These are phyloP conservation scores for Phaeotremella fagi DNA, from an alignment of 768 basidiomycete species.

Conservation along the genomic window DNA sequence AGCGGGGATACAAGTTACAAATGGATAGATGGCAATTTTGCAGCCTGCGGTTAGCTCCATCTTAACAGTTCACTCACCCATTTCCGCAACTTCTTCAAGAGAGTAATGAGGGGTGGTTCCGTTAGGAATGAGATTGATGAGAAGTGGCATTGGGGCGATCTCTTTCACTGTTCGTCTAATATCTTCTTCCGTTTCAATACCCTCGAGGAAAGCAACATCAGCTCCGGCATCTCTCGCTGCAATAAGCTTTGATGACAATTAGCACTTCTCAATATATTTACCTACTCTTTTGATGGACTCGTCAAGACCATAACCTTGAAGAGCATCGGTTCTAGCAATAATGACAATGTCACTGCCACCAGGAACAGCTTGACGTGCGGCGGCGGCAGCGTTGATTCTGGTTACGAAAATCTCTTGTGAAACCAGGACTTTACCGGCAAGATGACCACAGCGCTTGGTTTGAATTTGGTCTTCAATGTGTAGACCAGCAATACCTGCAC, in stretches of 20 bases:
- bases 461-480: constrained; percentile 81
- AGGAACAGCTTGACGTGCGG: constrained; percentile 57
- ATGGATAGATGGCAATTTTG: constrained; percentile 74
- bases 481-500: constrained; percentile 66
- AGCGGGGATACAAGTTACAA: constrained; percentile 70
- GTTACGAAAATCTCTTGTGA: constrained; percentile 59
- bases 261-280: no score
- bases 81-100: constrained; percentile 60
- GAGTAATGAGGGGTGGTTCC: constrained; percentile 73
- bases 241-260: no score
- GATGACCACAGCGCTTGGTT: constrained; percentile 73
- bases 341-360: constrained; percentile 58
- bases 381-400: constrained; percentile 66
- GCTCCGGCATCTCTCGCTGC: constrained; percentile 69
- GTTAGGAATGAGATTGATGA: constrained; percentile 74
- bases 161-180: constrained; percentile 62
- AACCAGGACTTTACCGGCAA: constrained; percentile 76
- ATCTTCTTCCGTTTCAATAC: constrained; percentile 64
- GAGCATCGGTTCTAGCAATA: constrained; percentile 71
- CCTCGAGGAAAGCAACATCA: constrained; percentile 77
- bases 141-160: constrained; percentile 67
- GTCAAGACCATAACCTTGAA: constrained; percentile 73
- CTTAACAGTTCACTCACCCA: constrained; percentile 51
- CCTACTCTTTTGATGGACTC: constrained; percentile 62
- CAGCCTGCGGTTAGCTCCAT: constrained; percentile 25